A percentile compares a stretch with the other conserved stretches of the same genome.
Conservation (phyloP, 768 basidiomycete species). For the Asterophora lycoperdoides region DNA sequence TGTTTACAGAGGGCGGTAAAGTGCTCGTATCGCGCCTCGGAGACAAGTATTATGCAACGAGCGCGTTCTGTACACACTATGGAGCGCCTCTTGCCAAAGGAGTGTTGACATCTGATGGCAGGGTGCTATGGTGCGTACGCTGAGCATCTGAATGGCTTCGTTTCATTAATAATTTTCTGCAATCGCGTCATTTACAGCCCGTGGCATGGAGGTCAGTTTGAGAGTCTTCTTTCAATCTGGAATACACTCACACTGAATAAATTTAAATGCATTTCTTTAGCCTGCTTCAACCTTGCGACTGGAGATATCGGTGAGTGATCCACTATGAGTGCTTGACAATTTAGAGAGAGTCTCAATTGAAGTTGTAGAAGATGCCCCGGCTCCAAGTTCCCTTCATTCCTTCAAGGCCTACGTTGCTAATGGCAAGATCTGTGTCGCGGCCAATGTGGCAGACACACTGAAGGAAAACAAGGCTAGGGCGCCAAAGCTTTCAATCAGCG, state of each 20-base stretch:
- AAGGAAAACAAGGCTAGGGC: conserved; percentile 65
- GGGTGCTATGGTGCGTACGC: conserved; percentile 65
- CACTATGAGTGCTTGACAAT: conserved; percentile 12
- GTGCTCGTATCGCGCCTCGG: conserved; percentile 75
- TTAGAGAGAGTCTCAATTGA: conserved; percentile 6
- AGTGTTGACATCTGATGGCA: conserved; percentile 70
- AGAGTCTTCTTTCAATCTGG: background rate
- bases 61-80: conserved; percentile 88
- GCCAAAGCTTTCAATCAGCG: conserved; percentile 48
- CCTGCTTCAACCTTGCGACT: conserved; percentile 83
- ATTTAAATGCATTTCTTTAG: conserved; percentile 30
- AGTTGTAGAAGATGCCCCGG: conserved; percentile 79
- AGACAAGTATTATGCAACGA: conserved; percentile 72
- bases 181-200: conserved; percentile 40
- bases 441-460: conserved; percentile 53
- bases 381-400: conserved; percentile 71
- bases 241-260: too few species aligned
- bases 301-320: conserved; percentile 66
- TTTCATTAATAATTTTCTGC: background rate
- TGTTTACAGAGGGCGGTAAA: conserved; percentile 65
- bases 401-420: conserved; percentile 65
- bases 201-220: conserved; percentile 74
- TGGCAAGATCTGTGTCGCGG: conserved; percentile 78
- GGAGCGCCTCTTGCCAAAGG: conserved; percentile 86
- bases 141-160: background rate